A percentile compares a stretch with the other conserved stretches of the same genome.
Evolutionary conservation across 495 filamentous ascomycete species (phyloP).

Genomic region (Podospora australis): DNA sequence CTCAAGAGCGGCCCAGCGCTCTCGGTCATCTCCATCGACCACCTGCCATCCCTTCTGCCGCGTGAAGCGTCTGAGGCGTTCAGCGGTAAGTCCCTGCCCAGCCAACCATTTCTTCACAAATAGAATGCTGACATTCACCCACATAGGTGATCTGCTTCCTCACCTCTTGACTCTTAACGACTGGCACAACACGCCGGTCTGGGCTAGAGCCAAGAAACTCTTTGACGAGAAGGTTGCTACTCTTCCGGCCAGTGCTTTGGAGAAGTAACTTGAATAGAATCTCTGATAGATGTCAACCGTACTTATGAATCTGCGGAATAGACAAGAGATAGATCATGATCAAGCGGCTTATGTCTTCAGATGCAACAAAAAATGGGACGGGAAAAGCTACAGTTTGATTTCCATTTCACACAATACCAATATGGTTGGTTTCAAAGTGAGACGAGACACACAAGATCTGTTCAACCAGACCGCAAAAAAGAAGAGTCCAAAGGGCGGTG

Average conservation of each 20-base stretch:
- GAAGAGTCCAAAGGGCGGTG: too few species aligned
- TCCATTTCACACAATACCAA: too few species aligned
- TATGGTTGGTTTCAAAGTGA: too few species aligned
- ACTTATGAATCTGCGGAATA: too few species aligned
- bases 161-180: slow-evolving; percentile 73
- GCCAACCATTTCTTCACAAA: neutral
- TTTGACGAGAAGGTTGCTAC: slow-evolving; percentile 80
- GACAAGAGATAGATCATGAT: too few species aligned
- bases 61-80: slow-evolving; percentile 84
- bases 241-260: slow-evolving; percentile 48
- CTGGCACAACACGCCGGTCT: slow-evolving; percentile 64
- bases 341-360: too few species aligned
- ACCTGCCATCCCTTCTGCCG: slow-evolving; percentile 80
- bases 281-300: too few species aligned
- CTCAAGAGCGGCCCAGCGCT: slow-evolving; percentile 52
- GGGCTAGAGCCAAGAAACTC: slow-evolving; percentile 74
- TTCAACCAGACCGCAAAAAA: too few species aligned
- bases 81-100: slow-evolving; percentile 36
- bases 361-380: neutral
- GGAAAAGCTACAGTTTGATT: too few species aligned
- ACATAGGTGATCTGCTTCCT: slow-evolving; percentile 59
- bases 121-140: neutral
- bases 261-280: too few species aligned
- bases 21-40: slow-evolving; percentile 82
- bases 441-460: too few species aligned